Conservation (phyloP, 768 basidiomycete species). For the Udeniomyces megalosporus region DNA sequence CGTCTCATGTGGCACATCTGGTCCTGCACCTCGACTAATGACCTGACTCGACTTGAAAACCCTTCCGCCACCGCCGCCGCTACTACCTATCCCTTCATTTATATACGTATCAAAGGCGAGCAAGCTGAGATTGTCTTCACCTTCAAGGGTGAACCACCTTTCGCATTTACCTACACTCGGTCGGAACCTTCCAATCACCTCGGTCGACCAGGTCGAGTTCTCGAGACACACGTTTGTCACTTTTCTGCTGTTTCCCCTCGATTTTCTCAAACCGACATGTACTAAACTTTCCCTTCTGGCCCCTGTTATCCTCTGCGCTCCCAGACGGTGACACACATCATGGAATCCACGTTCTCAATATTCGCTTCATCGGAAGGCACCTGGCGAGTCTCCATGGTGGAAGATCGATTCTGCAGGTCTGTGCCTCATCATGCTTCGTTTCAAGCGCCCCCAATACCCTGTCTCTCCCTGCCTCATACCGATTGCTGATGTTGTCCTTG, state of each 20-base stretch:
- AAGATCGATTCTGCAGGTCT: slow-evolving; percentile 13
- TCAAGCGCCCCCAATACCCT: no score
- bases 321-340: slow-evolving; percentile 28
- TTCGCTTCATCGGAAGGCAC: slow-evolving; percentile 75
- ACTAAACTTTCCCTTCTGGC: not conserved
- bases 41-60: no score
- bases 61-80: no score
- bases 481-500: not conserved
- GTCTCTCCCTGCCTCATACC: not conserved
- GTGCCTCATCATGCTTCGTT: not conserved
- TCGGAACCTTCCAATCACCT: slow-evolving; percentile 36
- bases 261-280: not conserved
- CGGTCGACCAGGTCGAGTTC: slow-evolving; percentile 17
- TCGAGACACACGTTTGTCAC: slow-evolving; percentile 27
- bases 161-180: slow-evolving; percentile 87
- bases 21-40: no score
- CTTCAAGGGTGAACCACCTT: slow-evolving; percentile 79
- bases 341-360: slow-evolving; percentile 64
- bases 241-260: not conserved
- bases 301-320: not conserved
- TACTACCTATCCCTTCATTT: no score
- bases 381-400: slow-evolving; percentile 12
- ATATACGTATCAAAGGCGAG: slow-evolving; percentile 32
- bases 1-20: no score
- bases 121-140: slow-evolving; percentile 84